Evolutionary conservation across 345 rosid species (phyloP).

Genomic region (Crucihimalaya himalaica): DNA sequence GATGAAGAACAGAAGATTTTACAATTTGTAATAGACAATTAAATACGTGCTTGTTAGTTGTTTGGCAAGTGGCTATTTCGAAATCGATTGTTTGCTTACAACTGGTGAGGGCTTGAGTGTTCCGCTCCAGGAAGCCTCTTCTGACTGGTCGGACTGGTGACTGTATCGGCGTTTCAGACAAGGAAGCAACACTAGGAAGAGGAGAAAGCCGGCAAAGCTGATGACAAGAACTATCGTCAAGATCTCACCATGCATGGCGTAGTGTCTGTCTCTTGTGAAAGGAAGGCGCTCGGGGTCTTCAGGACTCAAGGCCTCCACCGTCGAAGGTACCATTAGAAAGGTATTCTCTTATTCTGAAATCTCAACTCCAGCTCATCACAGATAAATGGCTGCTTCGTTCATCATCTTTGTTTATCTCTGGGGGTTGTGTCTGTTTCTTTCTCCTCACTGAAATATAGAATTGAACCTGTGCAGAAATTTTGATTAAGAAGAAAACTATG

Average conservation of each 20-base stretch:
- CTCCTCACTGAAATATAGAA: background rate
- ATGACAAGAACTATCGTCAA: slow-evolving; percentile 37
- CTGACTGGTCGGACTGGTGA: slow-evolving; percentile 31
- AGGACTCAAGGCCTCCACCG: slow-evolving; percentile 38
- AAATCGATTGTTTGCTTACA: slow-evolving; percentile 13
- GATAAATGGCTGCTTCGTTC: background rate
- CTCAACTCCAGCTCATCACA: background rate
- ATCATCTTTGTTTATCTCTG: background rate
- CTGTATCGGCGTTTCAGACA: slow-evolving; percentile 42
- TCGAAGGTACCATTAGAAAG: slow-evolving; percentile 28
- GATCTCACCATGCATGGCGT: slow-evolving; percentile 55
- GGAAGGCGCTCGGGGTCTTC: slow-evolving; percentile 26
- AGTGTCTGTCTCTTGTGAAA: slow-evolving; percentile 43
- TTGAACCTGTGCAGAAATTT: background rate
- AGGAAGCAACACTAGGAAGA: slow-evolving; percentile 44
- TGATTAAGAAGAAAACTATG: background rate
- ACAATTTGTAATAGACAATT: slow-evolving; percentile 15
- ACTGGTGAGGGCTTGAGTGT: slow-evolving; percentile 27
- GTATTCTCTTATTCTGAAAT: slow-evolving; percentile 6
- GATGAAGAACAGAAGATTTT: slow-evolving; percentile 9
- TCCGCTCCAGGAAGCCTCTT: slow-evolving; percentile 23
- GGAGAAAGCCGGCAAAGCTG: slow-evolving; percentile 46
- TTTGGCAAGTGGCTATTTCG: slow-evolving; percentile 14
- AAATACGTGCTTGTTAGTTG: slow-evolving; percentile 16
- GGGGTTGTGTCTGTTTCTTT: background rate